These are phyloP conservation scores for Hanseniaspora gamundiae DNA, from an alignment of 1,139 yeast genomes.

Conservation along the genomic window DNA sequence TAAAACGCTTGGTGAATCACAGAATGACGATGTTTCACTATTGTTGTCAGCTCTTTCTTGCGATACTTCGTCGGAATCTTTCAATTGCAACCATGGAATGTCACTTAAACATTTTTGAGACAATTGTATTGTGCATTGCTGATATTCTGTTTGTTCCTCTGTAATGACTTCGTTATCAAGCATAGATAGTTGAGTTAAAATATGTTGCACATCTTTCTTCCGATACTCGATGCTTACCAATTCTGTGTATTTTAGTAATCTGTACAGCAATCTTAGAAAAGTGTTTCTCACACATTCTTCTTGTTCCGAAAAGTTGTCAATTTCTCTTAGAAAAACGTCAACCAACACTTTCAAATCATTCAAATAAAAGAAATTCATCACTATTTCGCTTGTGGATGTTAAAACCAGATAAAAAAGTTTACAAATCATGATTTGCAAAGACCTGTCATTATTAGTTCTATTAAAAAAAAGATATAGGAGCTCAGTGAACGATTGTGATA, in stretches of 20 bases:
- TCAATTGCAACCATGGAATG: conserved; percentile 42
- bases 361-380: conserved; percentile 47
- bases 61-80: conserved; percentile 6
- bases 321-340: conserved; percentile 76
- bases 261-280: conserved; percentile 63
- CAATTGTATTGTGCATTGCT: conserved; percentile 40
- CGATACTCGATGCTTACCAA: conserved; percentile 47
- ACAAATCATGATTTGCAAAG: conserved; percentile 65
- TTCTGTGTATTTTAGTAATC: conserved; percentile 58
- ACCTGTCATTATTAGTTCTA: conserved; percentile 53
- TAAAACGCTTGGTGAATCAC: conserved; percentile 6
- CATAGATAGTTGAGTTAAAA: conserved; percentile 36
- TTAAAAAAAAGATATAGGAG: conserved; percentile 55
- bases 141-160: conserved; percentile 20
- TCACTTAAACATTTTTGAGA: conserved; percentile 47
- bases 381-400: conserved; percentile 52
- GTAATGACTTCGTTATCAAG: conserved; percentile 22
- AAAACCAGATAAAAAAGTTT: conserved; percentile 67
- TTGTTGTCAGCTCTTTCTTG: conserved; percentile 7
- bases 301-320: conserved; percentile 50
- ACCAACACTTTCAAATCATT: conserved; percentile 78
- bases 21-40: conserved; percentile 14
- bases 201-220: conserved; percentile 37
- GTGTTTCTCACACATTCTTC: conserved; percentile 60
- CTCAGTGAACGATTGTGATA: conserved; percentile 40